Conservation (phyloP, 164 flowering plant genomes). For the Piper betle region DNA sequence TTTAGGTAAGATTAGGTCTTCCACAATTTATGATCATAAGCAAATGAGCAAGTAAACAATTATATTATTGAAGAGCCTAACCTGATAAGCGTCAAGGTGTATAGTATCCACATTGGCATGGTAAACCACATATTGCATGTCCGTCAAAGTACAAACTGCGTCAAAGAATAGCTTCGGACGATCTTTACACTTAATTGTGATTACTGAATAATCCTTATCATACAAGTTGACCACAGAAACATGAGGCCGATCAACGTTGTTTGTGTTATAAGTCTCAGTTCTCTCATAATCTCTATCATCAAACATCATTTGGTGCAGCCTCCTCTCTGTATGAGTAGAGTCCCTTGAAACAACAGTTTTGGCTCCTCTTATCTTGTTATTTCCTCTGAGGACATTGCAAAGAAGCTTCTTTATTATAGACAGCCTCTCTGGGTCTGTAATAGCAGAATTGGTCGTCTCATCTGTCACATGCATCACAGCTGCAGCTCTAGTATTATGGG, state of each 20-base stretch:
- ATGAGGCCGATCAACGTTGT: constrained; percentile 43
- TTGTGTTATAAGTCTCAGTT: constrained; percentile 18
- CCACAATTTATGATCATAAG: background rate
- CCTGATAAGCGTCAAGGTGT: constrained; percentile 79
- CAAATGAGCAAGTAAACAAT: background rate
- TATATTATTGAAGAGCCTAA: constrained; percentile 11
- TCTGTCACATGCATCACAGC: constrained; percentile 83
- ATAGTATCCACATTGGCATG: constrained; percentile 74
- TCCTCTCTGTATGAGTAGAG: constrained; percentile 56
- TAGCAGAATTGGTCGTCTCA: constrained; percentile 38
- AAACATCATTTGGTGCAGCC: constrained; percentile 98
- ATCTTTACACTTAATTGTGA: constrained; percentile 66
- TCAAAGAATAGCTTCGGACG: constrained; percentile 87
- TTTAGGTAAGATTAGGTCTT: background rate
- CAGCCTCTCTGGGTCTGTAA: constrained; percentile 51
- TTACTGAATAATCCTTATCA: constrained; percentile 76
- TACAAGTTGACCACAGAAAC: constrained; percentile 63
- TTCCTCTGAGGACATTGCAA: constrained; percentile 61
- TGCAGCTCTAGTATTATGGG: constrained; percentile 83
- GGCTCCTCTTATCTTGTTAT: constrained; percentile 45
- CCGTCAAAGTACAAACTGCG: constrained; percentile 81
- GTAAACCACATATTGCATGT: constrained; percentile 90
- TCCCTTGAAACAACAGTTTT: constrained; percentile 57
- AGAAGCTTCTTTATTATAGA: constrained; percentile 48
- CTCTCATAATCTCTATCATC: constrained; percentile 75